Evolutionary conservation across 108 stramenopile genomes (phyloP).

Genomic region (Aurantiochytrium sp.): DNA sequence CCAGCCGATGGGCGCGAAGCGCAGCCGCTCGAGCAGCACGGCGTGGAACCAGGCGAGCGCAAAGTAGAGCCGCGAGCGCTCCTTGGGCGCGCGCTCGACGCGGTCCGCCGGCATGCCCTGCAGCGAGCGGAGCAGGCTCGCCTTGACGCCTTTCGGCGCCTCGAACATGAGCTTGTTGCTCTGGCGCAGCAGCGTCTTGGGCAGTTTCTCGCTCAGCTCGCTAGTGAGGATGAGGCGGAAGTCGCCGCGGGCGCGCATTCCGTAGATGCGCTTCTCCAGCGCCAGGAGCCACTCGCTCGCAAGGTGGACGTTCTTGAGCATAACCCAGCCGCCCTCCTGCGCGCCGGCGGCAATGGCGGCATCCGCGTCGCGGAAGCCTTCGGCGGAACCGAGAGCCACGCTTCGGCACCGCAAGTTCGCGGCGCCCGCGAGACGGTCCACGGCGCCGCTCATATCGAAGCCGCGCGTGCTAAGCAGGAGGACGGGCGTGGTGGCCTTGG

Average conservation of each 20-base stretch:
- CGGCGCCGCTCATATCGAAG: conserved; percentile 90
- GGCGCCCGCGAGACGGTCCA: conserved; percentile 80
- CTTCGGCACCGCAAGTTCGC: conserved; percentile 64
- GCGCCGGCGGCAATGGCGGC: conserved; percentile 65
- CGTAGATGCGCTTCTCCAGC: conserved; percentile 90
- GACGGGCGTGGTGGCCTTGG: conserved; percentile 49
- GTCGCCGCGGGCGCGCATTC: conserved; percentile 38
- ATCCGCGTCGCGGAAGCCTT: conserved; percentile 82
- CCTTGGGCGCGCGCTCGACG: conserved; percentile 44
- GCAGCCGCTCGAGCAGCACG: conserved; percentile 88
- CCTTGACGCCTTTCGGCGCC: conserved; percentile 86
- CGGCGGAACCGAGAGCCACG: conserved; percentile 92
- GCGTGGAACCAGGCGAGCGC: conserved; percentile 90
- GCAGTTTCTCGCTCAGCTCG: conserved; percentile 70
- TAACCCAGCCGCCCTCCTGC: conserved; percentile 88
- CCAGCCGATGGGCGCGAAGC: conserved; percentile 90
- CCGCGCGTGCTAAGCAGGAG: conserved; percentile 88
- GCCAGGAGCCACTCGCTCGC: conserved; percentile 88
- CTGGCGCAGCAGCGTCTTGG: conserved; percentile 59
- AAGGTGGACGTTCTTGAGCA: conserved; percentile 95
- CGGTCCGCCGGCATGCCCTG: conserved; percentile 65
- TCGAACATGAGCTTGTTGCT: conserved; percentile 62
- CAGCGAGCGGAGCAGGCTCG: conserved; percentile 81
- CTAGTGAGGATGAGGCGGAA: conserved; percentile 65
- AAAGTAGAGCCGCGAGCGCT: conserved; percentile 76